Evolutionary conservation across 108 stramenopile species (phyloP), one percentile per base, ranked within the genome.

Genomic region (Cafeteria roenbergensis): DNA sequence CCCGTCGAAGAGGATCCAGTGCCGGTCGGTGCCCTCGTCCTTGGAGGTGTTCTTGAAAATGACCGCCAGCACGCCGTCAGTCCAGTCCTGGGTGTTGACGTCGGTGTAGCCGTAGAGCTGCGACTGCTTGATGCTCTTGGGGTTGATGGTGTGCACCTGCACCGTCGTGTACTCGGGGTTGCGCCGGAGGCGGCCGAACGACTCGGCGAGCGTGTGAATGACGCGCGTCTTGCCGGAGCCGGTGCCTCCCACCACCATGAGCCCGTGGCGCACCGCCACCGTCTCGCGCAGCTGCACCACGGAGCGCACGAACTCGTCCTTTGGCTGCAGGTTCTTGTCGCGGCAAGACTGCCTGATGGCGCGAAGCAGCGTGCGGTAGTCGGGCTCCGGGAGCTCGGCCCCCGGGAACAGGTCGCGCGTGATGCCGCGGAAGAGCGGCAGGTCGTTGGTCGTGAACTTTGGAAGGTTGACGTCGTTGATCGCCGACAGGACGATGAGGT

Each of bases 221-320:
- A 75, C 76, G 6, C 51, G 51, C 20, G 82, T 82, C 55, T 85
- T 85, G 9, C 84, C 84, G 22, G 79, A 79, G 64, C 80, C 73
- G 36, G 84, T 83, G 30, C 83, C 74, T 24, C 84, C 84, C 12
- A 85, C 82, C 36, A 85, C 73, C 80, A 83, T 83, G 28, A 85
- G 78, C 20, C 84, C 84, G 66, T 85, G 84, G 25, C 84, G 73
- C 28, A 85, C 84, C 26, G 76, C 48, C 25, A 83, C 82, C 71
- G 83, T 85, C 62, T 85, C 82, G 71, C 82, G 80, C 17, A 85
- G 75, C 66, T 85, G 81, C 27, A 82, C 56, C 9, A 80, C 75
- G 42, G 79, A 80, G 1, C 72, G 69, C 22, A 73, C 54, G 72
- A 79, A 84, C 30, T 65, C 61, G 17, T 52, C 37, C 63, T 63